Percentiles rank a stretch among this genome's conserved stretches.
Evolutionary conservation across 2,329 filamentous ascomycete genomes (phyloP).

Genomic region (Cladosporium sp.): DNA sequence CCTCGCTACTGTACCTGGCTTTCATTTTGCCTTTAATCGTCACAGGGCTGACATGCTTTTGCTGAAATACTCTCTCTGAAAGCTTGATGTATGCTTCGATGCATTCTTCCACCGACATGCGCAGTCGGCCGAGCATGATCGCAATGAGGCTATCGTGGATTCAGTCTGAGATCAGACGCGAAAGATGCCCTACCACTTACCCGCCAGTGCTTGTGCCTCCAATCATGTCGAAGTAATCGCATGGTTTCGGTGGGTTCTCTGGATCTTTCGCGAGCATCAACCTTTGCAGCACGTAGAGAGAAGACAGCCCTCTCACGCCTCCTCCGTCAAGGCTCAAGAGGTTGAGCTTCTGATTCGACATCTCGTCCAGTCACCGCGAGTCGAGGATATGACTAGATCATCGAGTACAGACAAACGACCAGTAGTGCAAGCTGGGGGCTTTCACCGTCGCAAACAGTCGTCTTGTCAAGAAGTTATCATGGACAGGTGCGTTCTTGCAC

Average conservation of each 20-base stretch:
- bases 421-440: too few species aligned
- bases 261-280: conserved; percentile 36
- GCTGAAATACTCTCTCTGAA: conserved; percentile 47
- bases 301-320: conserved; percentile 49
- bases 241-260: conserved; percentile 36
- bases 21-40: neutral
- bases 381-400: too few species aligned
- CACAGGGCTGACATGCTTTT: conserved; percentile 25
- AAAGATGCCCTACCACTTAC: conserved; percentile 21
- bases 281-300: conserved; percentile 43
- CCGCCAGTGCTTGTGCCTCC: conserved; percentile 50
- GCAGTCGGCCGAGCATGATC: conserved; percentile 46
- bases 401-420: too few species aligned
- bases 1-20: neutral
- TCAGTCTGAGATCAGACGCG: neutral
- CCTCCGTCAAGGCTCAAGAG: conserved; percentile 38
- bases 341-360: neutral
- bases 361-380: neutral
- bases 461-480: too few species aligned
- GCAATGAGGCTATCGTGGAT: conserved; percentile 37
- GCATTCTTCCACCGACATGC: conserved; percentile 46
- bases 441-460: too few species aligned
- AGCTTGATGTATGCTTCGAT: conserved; percentile 44
- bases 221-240: conserved; percentile 52
- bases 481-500: too few species aligned